Base-by-base conservation (phyloP, 2,329 filamentous ascomycete genomes). In the Uncinocarpus reesii region DNA sequence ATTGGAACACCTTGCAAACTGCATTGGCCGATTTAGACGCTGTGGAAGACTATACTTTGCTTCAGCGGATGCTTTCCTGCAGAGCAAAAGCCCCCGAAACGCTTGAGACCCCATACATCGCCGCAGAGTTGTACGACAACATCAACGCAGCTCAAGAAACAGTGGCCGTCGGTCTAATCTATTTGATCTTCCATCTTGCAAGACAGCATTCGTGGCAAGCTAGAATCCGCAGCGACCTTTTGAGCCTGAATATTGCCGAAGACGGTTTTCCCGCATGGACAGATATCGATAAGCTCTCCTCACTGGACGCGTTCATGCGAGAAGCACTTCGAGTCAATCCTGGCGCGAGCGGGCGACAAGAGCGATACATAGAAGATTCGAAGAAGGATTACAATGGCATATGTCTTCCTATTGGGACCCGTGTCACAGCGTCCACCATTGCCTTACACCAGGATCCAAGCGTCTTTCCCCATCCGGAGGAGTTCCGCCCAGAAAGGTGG, bases 401-500 rank as follows among this genome's bases (percentile, higher is more conserved):
- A 28, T 24, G 21, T n/a, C 42, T 45, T 20, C 32, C 42, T 7
- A 1, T 26, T 24, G 2, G 32, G 20, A 50, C 48, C n/a, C 42
- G 24, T 26, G 48, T 50, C 23, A 41, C 41, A 16, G 35, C 43
- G 11, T 50, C 48, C 35, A 45, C 26, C 20, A 45, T 45, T 23
- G 34, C 31, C 15, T 36, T 41, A 13, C 48, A 46, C 18, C 26
- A 40, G 15, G 35, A 50, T 35, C 13, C 41, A 18, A 10, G 20
- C 3, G 18, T 69, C 42, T 71, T 70, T 52, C 54, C 55, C 24
- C 54, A 64, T 15, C 59, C 68, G 0, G 42, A 59, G 4, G 49
- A 53, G 4, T 73, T 68, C 47, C 51, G 60, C 4, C 70, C 70
- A 2, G 65, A 71, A 47, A 58, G 69, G 18, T 73, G 69, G 69